Percentiles rank a stretch among this genome's conserved stretches.
Evolutionary conservation across 441 rosid species (phyloP).

Genomic region (Geranium incanum): DNA sequence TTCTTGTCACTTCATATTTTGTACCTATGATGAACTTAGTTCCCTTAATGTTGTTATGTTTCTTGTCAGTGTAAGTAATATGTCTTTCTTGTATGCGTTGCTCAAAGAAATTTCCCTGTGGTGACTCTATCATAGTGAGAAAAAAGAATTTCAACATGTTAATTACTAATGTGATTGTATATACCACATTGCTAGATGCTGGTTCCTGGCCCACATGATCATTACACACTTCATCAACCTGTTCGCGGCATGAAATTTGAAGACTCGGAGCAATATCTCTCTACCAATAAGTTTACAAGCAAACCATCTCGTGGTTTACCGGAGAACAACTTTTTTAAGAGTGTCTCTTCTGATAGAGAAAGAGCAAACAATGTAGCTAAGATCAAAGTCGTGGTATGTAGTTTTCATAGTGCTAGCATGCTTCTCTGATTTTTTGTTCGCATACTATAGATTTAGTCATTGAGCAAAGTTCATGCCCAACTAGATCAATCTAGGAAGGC

Average conservation of each 20-base stretch:
- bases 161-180: too few species aligned
- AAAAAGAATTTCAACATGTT: too few species aligned
- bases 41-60: too few species aligned
- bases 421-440: not conserved
- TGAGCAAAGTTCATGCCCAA: not conserved
- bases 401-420: constrained; percentile 8
- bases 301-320: constrained; percentile 48
- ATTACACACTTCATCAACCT: constrained; percentile 50
- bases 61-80: too few species aligned
- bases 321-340: constrained; percentile 58
- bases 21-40: too few species aligned
- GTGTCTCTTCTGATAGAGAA: constrained; percentile 75
- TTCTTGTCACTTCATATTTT: too few species aligned
- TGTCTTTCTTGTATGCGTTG: too few species aligned
- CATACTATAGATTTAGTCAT: not conserved
- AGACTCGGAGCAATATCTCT: constrained; percentile 54
- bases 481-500: not conserved
- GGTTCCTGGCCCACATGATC: constrained; percentile 46
- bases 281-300: constrained; percentile 50
- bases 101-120: too few species aligned
- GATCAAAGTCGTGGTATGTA: constrained; percentile 95
- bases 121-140: too few species aligned
- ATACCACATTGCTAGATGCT: constrained; percentile 41
- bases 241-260: constrained; percentile 72
- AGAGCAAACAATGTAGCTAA: constrained; percentile 80